phyloP scores from a whole-genome alignment of 2,329 filamentous ascomycete genomes.

The Penicillium corylophilum region DNA sequence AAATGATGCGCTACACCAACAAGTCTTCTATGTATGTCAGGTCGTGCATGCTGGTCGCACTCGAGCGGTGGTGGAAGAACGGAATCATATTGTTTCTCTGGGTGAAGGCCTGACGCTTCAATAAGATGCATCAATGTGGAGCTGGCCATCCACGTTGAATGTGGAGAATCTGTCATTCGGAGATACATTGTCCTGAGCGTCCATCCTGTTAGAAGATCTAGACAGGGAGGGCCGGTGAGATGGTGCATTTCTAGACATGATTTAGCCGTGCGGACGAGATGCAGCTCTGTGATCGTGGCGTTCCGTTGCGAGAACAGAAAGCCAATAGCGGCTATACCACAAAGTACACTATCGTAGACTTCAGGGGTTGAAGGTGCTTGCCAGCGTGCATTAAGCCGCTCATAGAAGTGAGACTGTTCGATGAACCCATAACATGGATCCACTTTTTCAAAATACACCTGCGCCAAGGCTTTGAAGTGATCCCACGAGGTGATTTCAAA shows the following conservation, averaged over 20 bases:
- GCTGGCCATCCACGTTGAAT: slow-evolving; percentile 43
- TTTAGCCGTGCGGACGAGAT: slow-evolving; percentile 49
- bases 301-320: slow-evolving; percentile 50
- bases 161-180: slow-evolving; percentile 52
- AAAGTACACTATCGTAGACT: slow-evolving; percentile 49
- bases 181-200: slow-evolving; percentile 53
- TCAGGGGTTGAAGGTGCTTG: slow-evolving; percentile 22
- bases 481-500: slow-evolving; percentile 48
- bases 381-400: slow-evolving; percentile 23
- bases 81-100: slow-evolving; percentile 15
- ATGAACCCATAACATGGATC: slow-evolving; percentile 56
- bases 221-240: slow-evolving; percentile 18
- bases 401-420: slow-evolving; percentile 19
- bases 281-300: slow-evolving; percentile 44
- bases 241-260: slow-evolving; percentile 42
- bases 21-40: slow-evolving; percentile 41
- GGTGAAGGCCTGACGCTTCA: slow-evolving; percentile 47
- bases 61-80: slow-evolving; percentile 10
- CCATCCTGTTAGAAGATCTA: slow-evolving; percentile 43
- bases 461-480: slow-evolving; percentile 46
- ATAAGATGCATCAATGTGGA: slow-evolving; percentile 48
- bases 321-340: slow-evolving; percentile 54
- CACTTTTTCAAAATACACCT: slow-evolving; percentile 53
- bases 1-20: slow-evolving; percentile 55
- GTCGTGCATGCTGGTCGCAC: slow-evolving; percentile 20